Base-by-base conservation (phyloP, 106 monocot species). In the Dendrobium officinale region DNA sequence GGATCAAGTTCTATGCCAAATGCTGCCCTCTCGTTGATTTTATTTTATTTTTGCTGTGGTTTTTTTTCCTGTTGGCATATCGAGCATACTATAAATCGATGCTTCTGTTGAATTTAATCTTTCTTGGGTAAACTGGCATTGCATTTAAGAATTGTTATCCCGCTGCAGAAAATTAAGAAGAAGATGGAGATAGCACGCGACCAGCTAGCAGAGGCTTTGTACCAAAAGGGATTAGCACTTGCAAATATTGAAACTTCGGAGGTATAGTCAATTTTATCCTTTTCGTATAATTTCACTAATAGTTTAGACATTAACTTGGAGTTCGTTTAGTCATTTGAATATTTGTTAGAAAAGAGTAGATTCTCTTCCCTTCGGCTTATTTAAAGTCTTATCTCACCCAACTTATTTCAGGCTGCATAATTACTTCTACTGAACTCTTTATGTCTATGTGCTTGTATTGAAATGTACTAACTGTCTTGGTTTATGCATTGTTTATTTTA, bases 201-300 rank as follows among this genome's bases (percentile, higher is more conserved):
- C 80, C 89, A 95, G 55, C 85, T 99, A 82, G 87, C 84, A 24
- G 95, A 99, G 49, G 98, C 98, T 77, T 82, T 99, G 42, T 99
- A 93, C 79, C 91, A 87, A 55, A 99, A 95, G 81, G 92, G 98
- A 2, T 81, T 99, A 20, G 98, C 95, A 75, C 90, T 95, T 81
- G 87, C 84, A 42, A 87, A 98, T 44, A 78, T 89, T 78, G 91
- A 90, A 79, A 80, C 81, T 26, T 18, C 29, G 1, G 83, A 99
- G 92, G 95, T 99, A 72, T 77, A 55, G 26, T 54, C 78, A 19
- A 10, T 54, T 55, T 15, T 26, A 55, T 72, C 3, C 64, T 41
- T 75, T n/a, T 33, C 4, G 22, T 45, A 16, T 11, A 45, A 33
- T 5, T 22, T 75, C 5, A 27, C 26, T 26, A 67, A 67, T 27